Evolutionary conservation across 2,329 filamentous ascomycete genomes (phyloP).

Genomic region (Fusarium abutilonis): DNA sequence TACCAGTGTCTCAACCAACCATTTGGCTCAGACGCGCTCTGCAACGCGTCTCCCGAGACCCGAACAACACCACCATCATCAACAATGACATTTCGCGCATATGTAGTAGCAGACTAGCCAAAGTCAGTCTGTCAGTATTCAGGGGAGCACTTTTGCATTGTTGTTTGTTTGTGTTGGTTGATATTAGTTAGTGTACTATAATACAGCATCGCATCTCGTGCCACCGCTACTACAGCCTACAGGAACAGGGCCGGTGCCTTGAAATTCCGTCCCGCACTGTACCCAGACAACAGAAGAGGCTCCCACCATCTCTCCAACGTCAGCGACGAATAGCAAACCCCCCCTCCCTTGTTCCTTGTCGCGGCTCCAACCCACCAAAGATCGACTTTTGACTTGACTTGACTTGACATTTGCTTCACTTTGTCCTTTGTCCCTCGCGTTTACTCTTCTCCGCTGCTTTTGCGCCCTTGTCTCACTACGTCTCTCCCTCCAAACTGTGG

Average conservation of each 20-base stretch:
- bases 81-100: slow-evolving; percentile 32
- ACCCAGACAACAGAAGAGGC: slow-evolving; percentile 14
- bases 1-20: slow-evolving; percentile 17
- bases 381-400: slow-evolving; percentile 4
- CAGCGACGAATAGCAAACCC: slow-evolving; percentile 34
- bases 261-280: slow-evolving; percentile 46
- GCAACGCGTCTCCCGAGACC: slow-evolving; percentile 31
- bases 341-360: slow-evolving; percentile 11
- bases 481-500: slow-evolving; percentile 29
- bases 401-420: neutral
- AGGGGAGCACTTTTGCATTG: neutral
- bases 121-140: slow-evolving; percentile 14
- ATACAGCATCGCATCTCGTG: no score
- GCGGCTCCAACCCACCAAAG: slow-evolving; percentile 17
- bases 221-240: neutral
- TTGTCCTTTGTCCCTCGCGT: neutral
- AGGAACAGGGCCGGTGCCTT: slow-evolving; percentile 39
- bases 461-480: slow-evolving; percentile 32
- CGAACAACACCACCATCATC: slow-evolving; percentile 31
- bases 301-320: slow-evolving; percentile 34
- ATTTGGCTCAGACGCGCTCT: slow-evolving; percentile 24
- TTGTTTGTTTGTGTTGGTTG: neutral
- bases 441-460: neutral
- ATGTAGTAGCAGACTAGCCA: slow-evolving; percentile 13
- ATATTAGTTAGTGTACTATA: no score